Percentiles rank a stretch among this genome's conserved stretches.
Evolutionary conservation across 352 stramenopile genomes (phyloP).

Genomic region (Phytophthora parvispora): DNA sequence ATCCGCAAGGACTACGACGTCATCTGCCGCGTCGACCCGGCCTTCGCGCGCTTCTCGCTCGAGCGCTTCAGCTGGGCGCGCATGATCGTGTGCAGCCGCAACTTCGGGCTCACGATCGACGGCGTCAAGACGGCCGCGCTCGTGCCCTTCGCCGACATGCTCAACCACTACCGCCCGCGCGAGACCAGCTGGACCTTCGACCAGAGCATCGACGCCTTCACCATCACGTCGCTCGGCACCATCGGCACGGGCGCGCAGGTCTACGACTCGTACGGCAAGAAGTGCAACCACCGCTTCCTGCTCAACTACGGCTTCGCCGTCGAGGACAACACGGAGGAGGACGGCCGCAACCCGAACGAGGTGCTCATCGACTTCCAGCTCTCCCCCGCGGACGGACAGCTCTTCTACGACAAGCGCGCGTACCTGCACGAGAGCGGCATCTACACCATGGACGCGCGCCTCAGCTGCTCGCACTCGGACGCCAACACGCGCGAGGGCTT

Average conservation of each 20-base stretch:
- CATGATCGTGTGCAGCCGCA: slow-evolving; percentile 99
- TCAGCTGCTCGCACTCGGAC: slow-evolving; percentile 89
- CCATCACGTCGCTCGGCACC: slow-evolving; percentile 89
- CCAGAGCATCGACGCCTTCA: slow-evolving; percentile 86
- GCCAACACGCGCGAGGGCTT: slow-evolving; percentile 89
- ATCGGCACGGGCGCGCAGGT: slow-evolving; percentile 93
- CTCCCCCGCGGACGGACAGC: slow-evolving; percentile 61
- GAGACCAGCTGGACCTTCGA: slow-evolving; percentile 98
- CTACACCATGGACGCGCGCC: slow-evolving; percentile 88
- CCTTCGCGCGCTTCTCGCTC: slow-evolving; percentile 95
- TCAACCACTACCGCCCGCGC: slow-evolving; percentile 99
- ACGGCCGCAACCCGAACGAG: slow-evolving; percentile 99
- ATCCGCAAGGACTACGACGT: slow-evolving; percentile 98
- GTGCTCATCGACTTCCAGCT: slow-evolving; percentile 92
- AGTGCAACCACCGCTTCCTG: slow-evolving; percentile 99
- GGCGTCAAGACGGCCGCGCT: slow-evolving; percentile 98
- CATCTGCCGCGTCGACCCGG: slow-evolving; percentile 95
- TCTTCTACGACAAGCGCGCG: slow-evolving; percentile 88
- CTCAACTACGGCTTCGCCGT: slow-evolving; percentile 99
- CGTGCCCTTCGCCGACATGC: slow-evolving; percentile 99
- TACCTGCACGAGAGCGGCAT: slow-evolving; percentile 91
- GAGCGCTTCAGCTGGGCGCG: slow-evolving; percentile 99
- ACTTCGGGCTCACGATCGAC: slow-evolving; percentile 99
- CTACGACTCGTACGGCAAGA: slow-evolving; percentile 99
- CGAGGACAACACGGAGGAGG: slow-evolving; percentile 98